Percentiles rank a stretch among this genome's conserved stretches.
These are phyloP conservation scores for Coccomyxa sp. DNA, from an alignment of 139 green algal genomes.

Conservation along the genomic window DNA sequence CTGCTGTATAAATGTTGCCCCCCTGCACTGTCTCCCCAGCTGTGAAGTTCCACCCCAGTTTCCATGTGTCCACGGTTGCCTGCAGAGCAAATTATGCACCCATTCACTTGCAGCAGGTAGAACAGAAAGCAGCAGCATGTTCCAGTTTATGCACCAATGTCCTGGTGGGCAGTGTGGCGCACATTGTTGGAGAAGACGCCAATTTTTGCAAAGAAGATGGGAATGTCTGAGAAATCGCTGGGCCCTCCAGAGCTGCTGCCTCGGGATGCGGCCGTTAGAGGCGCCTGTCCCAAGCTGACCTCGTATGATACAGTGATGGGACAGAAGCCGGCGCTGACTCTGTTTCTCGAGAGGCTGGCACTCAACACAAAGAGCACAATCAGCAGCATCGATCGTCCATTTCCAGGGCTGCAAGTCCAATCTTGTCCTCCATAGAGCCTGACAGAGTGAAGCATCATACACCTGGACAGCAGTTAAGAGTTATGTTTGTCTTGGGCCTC, in stretches of 20 bases:
- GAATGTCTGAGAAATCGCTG: background rate
- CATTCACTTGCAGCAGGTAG: background rate
- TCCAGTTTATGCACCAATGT: too few species aligned
- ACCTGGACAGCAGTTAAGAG: background rate
- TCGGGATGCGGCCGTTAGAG: background rate
- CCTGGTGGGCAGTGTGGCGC: too few species aligned
- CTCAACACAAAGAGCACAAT: too few species aligned
- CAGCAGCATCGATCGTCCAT: too few species aligned
- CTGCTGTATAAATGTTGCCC: background rate
- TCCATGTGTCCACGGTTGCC: conserved; percentile 40
- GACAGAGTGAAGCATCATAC: background rate
- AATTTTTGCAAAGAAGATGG: background rate
- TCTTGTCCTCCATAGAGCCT: background rate
- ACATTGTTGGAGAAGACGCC: background rate
- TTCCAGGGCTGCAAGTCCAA: background rate
- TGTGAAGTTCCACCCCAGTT: conserved; percentile 54
- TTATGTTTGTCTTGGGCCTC: background rate
- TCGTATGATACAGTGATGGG: background rate
- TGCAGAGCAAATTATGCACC: conserved; percentile 3
- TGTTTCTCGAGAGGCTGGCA: background rate
- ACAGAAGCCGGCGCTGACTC: background rate
- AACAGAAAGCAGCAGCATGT: background rate
- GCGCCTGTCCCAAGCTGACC: background rate
- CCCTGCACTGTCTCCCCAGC: conserved; percentile 7
- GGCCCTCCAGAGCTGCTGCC: background rate